phyloP scores from a whole-genome alignment of 2,329 filamentous ascomycete species.

The Amauroascus niger region DNA sequence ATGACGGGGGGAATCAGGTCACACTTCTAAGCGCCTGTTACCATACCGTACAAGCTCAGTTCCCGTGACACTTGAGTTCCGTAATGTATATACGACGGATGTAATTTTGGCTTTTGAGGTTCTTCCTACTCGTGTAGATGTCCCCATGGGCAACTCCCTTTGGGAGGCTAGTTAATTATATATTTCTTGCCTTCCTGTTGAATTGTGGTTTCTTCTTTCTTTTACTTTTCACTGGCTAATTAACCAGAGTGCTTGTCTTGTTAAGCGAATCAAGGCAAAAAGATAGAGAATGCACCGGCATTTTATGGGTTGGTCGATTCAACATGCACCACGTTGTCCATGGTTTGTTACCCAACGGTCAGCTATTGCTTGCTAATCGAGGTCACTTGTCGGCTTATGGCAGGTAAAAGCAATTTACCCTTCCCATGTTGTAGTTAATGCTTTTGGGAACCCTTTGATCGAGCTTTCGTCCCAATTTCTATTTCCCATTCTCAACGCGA shows the following conservation, averaged over 20 bases:
- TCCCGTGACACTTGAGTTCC: background rate
- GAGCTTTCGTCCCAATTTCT: no score
- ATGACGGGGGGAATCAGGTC: constrained; percentile 1
- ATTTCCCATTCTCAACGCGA: no score
- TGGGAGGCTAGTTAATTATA: no score
- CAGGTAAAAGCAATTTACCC: no score
- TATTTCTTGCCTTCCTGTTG: background rate
- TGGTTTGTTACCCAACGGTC: background rate
- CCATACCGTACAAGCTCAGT: background rate
- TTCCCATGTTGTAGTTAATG: no score
- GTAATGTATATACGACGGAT: background rate
- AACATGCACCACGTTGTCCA: constrained; percentile 2
- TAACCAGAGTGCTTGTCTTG: background rate
- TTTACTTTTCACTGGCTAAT: background rate
- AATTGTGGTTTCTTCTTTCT: background rate
- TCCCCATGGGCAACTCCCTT: no score
- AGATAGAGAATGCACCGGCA: background rate
- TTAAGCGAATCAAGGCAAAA: background rate
- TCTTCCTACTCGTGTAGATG: no score
- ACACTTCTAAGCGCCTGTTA: constrained; percentile 6
- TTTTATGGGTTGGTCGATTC: background rate
- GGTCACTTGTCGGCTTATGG: background rate
- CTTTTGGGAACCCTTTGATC: no score
- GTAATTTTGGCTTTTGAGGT: background rate
- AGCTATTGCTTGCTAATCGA: background rate